Percentiles rank a stretch among this genome's conserved stretches.
phyloP scores from a whole-genome alignment of 768 basidiomycete genomes.

The Naganishia onofrii region DNA sequence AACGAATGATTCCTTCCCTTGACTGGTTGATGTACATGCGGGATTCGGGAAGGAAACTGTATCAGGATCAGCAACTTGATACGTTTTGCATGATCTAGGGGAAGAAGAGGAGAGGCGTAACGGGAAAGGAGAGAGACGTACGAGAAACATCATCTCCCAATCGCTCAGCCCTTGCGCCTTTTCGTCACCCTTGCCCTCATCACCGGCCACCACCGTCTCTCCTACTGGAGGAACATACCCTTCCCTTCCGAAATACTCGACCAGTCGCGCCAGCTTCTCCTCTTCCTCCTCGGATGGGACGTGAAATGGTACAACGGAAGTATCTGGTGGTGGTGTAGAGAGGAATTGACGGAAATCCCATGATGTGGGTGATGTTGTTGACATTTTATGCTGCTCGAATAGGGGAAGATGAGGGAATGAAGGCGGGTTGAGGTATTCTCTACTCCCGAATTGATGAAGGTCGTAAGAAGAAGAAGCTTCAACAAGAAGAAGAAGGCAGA shows the following conservation, averaged over 20 bases:
- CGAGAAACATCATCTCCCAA: conserved; percentile 49
- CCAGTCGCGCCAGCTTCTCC: conserved; percentile 29
- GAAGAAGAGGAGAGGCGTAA: background rate
- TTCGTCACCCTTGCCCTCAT: conserved; percentile 31
- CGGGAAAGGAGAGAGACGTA: no score
- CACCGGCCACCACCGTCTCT: conserved; percentile 30
- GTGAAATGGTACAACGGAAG: background rate
- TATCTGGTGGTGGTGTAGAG: background rate
- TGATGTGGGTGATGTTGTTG: background rate
- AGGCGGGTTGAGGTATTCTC: no score
- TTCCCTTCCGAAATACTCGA: conserved; percentile 36
- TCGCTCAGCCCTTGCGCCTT: conserved; percentile 33
- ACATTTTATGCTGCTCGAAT: background rate
- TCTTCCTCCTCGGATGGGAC: conserved; percentile 23
- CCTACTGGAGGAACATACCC: conserved; percentile 36
- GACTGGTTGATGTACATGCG: no score
- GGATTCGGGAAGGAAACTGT: no score
- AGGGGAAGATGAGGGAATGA: no score
- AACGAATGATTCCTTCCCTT: no score
- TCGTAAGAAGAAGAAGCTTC: no score
- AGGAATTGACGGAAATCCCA: conserved; percentile 22
- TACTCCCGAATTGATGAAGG: no score
- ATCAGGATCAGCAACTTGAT: no score
- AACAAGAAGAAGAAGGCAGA: no score
- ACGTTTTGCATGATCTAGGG: no score